Conservation (phyloP, 495 filamentous ascomycete genomes). For the Lasiosphaeris hirsuta region DNA sequence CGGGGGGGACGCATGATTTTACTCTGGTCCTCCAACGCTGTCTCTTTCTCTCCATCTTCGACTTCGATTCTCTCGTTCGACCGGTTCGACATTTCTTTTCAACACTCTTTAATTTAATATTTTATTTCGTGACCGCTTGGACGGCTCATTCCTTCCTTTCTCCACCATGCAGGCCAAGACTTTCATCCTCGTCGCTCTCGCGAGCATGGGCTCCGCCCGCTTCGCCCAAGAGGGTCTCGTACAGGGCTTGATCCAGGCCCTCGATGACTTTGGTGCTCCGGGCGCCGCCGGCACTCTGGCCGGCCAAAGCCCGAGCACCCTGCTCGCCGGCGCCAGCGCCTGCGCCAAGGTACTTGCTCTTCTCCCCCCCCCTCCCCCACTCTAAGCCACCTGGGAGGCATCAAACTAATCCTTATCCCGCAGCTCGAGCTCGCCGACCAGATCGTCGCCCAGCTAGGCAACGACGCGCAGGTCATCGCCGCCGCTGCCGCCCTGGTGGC, state of each 20-base stretch:
- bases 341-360: constrained; percentile 59
- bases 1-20: too few relatives aligned
- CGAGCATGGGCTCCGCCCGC: constrained; percentile 47
- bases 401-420: background rate
- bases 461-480: constrained; percentile 48
- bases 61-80: constrained; percentile 21
- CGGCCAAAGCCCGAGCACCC: constrained; percentile 46
- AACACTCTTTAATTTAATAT: constrained; percentile 12
- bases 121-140: constrained; percentile 20
- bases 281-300: constrained; percentile 54
- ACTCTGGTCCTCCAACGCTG: background rate
- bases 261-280: constrained; percentile 46
- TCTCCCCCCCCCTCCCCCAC: background rate
- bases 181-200: constrained; percentile 25
- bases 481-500: constrained; percentile 59
- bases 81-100: constrained; percentile 26
- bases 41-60: background rate
- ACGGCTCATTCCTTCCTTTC: constrained; percentile 15
- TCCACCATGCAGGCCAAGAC: constrained; percentile 23
- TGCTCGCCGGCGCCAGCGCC: constrained; percentile 55
- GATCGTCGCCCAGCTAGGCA: constrained; percentile 53
- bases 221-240: constrained; percentile 55
- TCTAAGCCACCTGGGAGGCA: background rate
- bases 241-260: constrained; percentile 41
- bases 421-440: constrained; percentile 57